phyloP scores from a whole-genome alignment of 2,329 filamentous ascomycete genomes.

The Paecilomyces formosus region DNA sequence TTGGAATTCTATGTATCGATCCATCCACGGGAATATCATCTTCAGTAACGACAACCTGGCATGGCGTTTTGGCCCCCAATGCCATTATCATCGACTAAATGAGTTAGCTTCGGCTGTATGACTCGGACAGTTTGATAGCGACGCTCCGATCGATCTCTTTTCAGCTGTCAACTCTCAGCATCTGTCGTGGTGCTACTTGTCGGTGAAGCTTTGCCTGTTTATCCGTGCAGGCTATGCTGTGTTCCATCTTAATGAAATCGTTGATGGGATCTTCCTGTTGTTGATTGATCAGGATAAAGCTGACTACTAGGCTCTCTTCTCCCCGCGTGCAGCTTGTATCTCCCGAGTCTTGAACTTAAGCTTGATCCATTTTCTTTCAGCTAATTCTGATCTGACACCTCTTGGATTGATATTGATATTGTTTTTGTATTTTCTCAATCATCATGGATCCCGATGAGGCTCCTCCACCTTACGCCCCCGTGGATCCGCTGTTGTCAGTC shows the following conservation, averaged over 20 bases:
- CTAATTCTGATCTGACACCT: background rate
- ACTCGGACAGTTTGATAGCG: background rate
- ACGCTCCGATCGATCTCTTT: background rate
- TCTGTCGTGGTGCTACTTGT: background rate
- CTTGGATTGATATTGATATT: background rate
- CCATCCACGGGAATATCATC: background rate
- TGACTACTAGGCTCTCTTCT: background rate
- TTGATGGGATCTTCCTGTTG: background rate
- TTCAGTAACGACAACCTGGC: background rate
- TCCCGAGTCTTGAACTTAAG: background rate
- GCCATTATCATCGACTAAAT: background rate
- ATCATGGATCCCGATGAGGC: slow-evolving; percentile 20
- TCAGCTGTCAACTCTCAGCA: background rate
- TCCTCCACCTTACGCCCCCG: slow-evolving; percentile 35
- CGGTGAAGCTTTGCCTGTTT: background rate
- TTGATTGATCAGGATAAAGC: background rate
- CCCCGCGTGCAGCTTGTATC: background rate
- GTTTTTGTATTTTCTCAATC: background rate
- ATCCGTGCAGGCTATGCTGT: background rate
- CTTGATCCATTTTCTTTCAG: background rate
- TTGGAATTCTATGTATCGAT: background rate
- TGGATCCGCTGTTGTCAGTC: slow-evolving; percentile 27
- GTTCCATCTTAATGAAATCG: background rate
- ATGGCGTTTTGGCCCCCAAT: background rate
- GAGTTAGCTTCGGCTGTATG: background rate